phyloP scores from a whole-genome alignment of 164 flowering plant genomes.

The Liriodendron chinense region DNA sequence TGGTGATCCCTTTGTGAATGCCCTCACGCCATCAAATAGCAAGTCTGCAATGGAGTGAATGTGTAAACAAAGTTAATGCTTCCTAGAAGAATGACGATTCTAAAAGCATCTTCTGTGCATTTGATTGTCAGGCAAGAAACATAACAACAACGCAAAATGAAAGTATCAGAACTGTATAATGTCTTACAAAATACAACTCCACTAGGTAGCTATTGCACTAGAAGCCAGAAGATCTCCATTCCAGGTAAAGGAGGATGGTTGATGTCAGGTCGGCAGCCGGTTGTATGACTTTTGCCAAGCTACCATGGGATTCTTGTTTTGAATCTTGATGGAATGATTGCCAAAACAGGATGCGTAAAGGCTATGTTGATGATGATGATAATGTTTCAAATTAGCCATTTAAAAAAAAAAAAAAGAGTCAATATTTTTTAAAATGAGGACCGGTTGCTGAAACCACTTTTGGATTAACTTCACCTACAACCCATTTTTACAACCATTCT shows the following conservation, averaged over 20 bases:
- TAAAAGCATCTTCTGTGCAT: no score
- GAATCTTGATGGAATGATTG: neutral
- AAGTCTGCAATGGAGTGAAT: conserved; percentile 47
- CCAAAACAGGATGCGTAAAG: neutral
- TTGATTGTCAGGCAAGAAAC: neutral
- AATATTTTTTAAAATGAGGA: no score
- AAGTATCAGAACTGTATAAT: neutral
- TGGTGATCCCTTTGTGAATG: conserved; percentile 80
- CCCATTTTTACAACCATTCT: no score
- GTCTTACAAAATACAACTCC: neutral
- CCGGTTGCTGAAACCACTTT: no score
- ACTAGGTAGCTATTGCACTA: neutral
- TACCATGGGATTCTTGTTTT: neutral
- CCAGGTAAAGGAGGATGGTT: neutral
- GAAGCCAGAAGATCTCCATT: neutral
- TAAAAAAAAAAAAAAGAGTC: no score
- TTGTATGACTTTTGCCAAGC: neutral
- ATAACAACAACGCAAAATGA: no score
- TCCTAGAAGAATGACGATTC: neutral
- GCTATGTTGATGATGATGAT: neutral
- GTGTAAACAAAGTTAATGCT: neutral
- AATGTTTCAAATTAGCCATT: neutral
- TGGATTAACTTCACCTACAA: no score
- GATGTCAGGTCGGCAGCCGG: neutral
- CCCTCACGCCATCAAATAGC: conserved; percentile 75